Conservation (phyloP, 768 basidiomycete species). For the Pisolithus orientalis region DNA sequence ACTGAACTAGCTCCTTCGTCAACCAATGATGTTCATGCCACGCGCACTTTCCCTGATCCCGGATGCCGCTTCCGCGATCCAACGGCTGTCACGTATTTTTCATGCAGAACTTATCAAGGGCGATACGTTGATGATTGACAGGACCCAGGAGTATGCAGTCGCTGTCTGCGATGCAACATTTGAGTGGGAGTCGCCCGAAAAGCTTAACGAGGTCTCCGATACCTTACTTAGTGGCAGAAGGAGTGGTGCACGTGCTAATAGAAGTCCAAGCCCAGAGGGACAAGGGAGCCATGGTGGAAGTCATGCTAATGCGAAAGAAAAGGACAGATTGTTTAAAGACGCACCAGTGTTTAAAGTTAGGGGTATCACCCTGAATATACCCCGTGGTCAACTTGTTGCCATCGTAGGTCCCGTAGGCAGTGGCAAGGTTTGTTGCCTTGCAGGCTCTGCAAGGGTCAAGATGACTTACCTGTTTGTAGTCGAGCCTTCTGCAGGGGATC, state of each 20-base stretch:
- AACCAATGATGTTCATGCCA: constrained; percentile 64
- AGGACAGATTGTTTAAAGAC: constrained; percentile 1
- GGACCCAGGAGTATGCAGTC: constrained; percentile 41
- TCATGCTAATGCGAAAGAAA: constrained; percentile 1
- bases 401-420: constrained; percentile 67
- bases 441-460: not conserved
- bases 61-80: constrained; percentile 59
- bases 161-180: constrained; percentile 50
- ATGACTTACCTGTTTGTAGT: constrained; percentile 14
- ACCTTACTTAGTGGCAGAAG: not conserved
- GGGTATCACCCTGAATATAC: constrained; percentile 45
- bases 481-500: constrained; percentile 53
- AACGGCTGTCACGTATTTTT: constrained; percentile 38
- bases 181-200: constrained; percentile 48
- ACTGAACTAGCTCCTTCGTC: constrained; percentile 45
- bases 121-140: constrained; percentile 38
- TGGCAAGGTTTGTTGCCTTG: constrained; percentile 39
- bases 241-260: not conserved
- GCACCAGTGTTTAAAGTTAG: constrained; percentile 38
- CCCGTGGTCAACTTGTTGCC: constrained; percentile 52
- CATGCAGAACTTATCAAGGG: constrained; percentile 46
- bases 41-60: constrained; percentile 55
- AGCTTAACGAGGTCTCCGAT: constrained; percentile 2
- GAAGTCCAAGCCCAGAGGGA: not conserved
- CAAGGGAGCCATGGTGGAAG: not conserved